Evolutionary conservation across 345 rosid genomes (phyloP), one percentile per base, ranked within the genome.

Genomic region (Durio zibethinus): DNA sequence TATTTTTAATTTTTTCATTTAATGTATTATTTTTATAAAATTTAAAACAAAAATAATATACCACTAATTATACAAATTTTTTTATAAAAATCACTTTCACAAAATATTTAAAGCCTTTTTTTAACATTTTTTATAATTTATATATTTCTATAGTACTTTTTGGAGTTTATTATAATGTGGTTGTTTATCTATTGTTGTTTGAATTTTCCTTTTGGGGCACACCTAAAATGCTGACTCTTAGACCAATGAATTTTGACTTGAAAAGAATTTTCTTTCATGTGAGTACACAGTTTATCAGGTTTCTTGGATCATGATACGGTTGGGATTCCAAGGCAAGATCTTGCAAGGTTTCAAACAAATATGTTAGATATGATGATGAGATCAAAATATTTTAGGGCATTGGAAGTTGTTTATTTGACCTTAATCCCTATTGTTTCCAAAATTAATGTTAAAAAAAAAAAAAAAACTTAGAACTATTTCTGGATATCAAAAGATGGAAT

Each of bases 261-360:
- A 4, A 67, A 12, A 42, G 52, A 23, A 21, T 23, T 67, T 42
- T 23, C 10, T 11, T 67, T 5, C 72, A 67, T 27, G 74, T 70
- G 74, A 70, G 1, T 16, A 33, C 3, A 70, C 74, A 47, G 73
- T 15, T 69, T 14, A n/a, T 69, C 18, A 45, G 74, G 57, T 47
- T 15, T 69, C 25, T 69, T 69, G 73, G 73, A 69, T 69, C 73
- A 45, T 69, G 73, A 15, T 43, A 68, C 36, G 25, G 73, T 43
- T 43, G 54, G 31, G 73, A 68, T 68, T 25, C 54, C 54, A 43
- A 43, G 1, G 5, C 50, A 12, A 23, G 35, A 67, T 11, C 35
- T 43, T 45, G 36, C 6, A 25, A 14, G n/a, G 5, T 16, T 45
- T 15, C 1, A 25, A 69, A 25, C 36, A 25, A n/a, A n/a, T 69